A percentile compares a stretch with the other conserved stretches of the same genome.
Conservation (phyloP, 2,329 filamentous ascomycete genomes). For the Beauveria scarabaeidicola region DNA sequence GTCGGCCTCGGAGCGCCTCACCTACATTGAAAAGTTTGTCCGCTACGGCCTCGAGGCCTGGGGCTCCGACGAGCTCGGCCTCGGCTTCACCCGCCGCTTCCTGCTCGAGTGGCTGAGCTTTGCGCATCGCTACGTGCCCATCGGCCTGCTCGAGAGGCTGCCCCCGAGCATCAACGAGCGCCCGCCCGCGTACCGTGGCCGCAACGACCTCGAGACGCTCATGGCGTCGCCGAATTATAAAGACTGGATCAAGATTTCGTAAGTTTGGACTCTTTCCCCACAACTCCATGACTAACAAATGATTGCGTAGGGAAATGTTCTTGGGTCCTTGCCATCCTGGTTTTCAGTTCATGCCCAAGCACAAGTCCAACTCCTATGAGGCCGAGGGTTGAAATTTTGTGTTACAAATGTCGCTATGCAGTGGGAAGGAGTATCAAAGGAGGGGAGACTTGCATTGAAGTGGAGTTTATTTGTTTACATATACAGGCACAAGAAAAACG, state of each 20-base stretch:
- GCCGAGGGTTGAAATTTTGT: constrained; percentile 51
- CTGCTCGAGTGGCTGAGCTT: constrained; percentile 95
- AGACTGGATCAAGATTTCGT: constrained; percentile 99
- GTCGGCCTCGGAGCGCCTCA: constrained; percentile 74
- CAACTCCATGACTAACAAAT: constrained; percentile 11
- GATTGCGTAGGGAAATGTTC: constrained; percentile 77
- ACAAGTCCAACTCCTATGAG: constrained; percentile 90
- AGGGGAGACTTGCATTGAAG: background rate
- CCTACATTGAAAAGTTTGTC: constrained; percentile 80
- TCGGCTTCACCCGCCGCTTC: constrained; percentile 86
- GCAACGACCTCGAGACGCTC: constrained; percentile 89
- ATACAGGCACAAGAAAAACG: background rate
- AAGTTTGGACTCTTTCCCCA: constrained; percentile 27
- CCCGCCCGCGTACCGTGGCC: constrained; percentile 72
- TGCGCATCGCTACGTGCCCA: constrained; percentile 79
- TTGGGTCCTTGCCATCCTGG: constrained; percentile 80
- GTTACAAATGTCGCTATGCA: background rate
- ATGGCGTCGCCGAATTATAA: constrained; percentile 84
- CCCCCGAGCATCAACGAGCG: constrained; percentile 85
- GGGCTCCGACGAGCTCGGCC: constrained; percentile 90
- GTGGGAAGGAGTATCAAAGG: background rate
- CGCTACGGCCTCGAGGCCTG: constrained; percentile 88
- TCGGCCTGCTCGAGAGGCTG: constrained; percentile 80
- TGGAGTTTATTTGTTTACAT: constrained; percentile 2
- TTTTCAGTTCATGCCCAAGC: constrained; percentile 94